Evolutionary conservation across 257 asterid species (phyloP).

Genomic region (Gardenia jasminoides): DNA sequence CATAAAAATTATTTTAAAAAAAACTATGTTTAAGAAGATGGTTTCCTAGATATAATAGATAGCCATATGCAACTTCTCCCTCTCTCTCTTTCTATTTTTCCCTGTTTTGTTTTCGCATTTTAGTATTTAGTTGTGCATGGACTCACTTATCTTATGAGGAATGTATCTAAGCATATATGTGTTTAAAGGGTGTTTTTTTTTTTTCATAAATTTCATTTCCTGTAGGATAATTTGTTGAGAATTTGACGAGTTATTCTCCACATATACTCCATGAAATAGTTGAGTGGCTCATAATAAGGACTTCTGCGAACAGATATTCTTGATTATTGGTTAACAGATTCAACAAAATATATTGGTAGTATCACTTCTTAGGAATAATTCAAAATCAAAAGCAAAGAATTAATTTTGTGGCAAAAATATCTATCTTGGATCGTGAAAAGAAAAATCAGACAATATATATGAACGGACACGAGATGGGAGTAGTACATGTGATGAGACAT

Average conservation of each 20-base stretch:
- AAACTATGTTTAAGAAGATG: background rate
- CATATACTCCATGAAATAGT: too few species aligned
- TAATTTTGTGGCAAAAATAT: background rate
- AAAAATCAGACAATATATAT: background rate
- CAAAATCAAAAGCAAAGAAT: background rate
- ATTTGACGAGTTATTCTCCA: background rate
- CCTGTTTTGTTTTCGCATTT: background rate
- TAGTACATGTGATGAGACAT: conserved; percentile 3
- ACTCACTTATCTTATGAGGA: background rate
- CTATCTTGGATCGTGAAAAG: background rate
- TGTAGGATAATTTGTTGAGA: background rate
- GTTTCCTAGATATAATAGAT: background rate
- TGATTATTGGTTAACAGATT: background rate
- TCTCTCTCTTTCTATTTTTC: too few species aligned
- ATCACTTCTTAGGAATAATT: background rate
- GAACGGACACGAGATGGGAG: background rate
- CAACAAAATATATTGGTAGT: background rate
- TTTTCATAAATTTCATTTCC: background rate
- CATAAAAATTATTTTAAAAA: too few species aligned
- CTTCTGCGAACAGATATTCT: background rate
- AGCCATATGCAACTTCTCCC: too few species aligned
- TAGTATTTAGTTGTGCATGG: background rate
- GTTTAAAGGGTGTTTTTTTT: too few species aligned
- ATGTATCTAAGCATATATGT: background rate
- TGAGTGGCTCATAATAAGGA: background rate